Conservation (phyloP, 176 grass and related monocot genomes). For the Oryza glaberrima region DNA sequence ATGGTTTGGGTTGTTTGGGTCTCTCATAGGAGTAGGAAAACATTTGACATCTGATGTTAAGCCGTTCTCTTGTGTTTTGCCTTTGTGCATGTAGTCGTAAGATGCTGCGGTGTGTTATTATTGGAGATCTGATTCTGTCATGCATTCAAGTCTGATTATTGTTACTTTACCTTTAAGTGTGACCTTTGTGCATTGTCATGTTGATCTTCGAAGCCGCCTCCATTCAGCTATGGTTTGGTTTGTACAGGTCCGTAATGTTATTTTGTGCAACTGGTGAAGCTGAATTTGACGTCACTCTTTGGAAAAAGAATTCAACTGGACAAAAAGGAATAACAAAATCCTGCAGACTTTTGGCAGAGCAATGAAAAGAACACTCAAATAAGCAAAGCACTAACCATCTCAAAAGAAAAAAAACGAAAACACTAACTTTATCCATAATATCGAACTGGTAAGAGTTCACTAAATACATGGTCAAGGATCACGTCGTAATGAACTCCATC, state of each 20-base stretch:
- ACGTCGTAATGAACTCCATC: background rate
- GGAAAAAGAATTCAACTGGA: too few species aligned
- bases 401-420: too few species aligned
- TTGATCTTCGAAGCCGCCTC: background rate
- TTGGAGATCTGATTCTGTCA: conserved; percentile 29
- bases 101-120: conserved; percentile 41
- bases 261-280: too few species aligned
- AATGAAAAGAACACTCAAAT: background rate
- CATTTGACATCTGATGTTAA: conserved; percentile 53
- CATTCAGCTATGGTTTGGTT: too few species aligned
- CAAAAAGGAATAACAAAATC: too few species aligned
- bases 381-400: too few species aligned
- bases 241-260: too few species aligned
- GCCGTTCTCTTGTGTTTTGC: conserved; percentile 38
- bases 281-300: too few species aligned
- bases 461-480: too few species aligned
- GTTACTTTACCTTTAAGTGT: background rate
- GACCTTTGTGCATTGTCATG: background rate
- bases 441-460: background rate
- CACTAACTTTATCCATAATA: background rate
- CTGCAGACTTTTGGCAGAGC: background rate
- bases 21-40: conserved; percentile 54
- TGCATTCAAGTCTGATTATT: conserved; percentile 51
- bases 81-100: conserved; percentile 46
- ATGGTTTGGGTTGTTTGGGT: conserved; percentile 40